A percentile compares a stretch with the other conserved stretches of the same genome.
phyloP scores from a whole-genome alignment of 768 basidiomycete species.

The Naganishia vaughanmartiniae region DNA sequence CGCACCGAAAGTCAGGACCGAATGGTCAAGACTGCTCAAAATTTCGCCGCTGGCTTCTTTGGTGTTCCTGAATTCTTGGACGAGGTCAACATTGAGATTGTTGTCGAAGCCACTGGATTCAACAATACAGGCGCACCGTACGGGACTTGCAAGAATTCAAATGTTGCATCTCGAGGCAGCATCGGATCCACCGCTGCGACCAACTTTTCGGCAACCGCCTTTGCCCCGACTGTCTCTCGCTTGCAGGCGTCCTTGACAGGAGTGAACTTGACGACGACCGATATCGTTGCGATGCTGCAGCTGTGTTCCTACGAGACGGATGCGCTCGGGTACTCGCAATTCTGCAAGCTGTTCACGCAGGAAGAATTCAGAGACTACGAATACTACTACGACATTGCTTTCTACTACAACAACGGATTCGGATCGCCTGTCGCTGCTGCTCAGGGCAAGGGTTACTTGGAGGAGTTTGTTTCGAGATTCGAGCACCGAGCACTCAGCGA shows the following conservation, averaged over 20 bases:
- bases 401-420: constrained; percentile 46
- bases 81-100: constrained; percentile 46
- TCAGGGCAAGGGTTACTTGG: constrained; percentile 48
- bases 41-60: constrained; percentile 61
- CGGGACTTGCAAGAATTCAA: constrained; percentile 42
- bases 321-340: constrained; percentile 47
- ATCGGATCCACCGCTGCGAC: constrained; percentile 40
- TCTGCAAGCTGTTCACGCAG: constrained; percentile 52
- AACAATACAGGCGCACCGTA: constrained; percentile 50
- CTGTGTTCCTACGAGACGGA: constrained; percentile 52
- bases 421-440: constrained; percentile 49
- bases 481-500: constrained; percentile 35
- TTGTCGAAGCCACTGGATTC: constrained; percentile 43
- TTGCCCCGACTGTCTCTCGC: constrained; percentile 38
- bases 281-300: constrained; percentile 48
- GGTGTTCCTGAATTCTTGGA: constrained; percentile 57
- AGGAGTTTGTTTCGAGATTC: constrained; percentile 51
- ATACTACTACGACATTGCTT: constrained; percentile 41
- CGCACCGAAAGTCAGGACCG: constrained; percentile 60
- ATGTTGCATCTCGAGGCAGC: constrained; percentile 34
- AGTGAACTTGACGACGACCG: constrained; percentile 39
- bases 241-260: constrained; percentile 38
- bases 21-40: constrained; percentile 60
- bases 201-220: constrained; percentile 36
- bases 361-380: constrained; percentile 49